phyloP scores from a whole-genome alignment of 202 grass and related monocot genomes.

The Panicum hallii region DNA sequence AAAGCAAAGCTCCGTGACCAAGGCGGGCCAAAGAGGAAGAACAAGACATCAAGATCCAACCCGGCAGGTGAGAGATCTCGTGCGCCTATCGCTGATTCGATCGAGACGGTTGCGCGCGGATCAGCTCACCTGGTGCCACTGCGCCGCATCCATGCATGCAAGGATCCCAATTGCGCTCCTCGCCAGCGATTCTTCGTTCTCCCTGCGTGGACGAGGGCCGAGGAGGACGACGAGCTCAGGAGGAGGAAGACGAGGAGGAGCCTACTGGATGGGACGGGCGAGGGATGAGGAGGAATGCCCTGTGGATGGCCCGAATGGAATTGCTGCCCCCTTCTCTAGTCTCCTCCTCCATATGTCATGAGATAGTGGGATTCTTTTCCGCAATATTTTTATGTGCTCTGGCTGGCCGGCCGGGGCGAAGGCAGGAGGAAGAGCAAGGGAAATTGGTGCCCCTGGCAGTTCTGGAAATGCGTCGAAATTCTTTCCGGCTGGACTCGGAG shows the following conservation, averaged over 20 bases:
- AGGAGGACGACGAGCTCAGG: neutral
- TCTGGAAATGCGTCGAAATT: slow-evolving; percentile 21
- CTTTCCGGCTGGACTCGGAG: neutral
- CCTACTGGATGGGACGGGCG: slow-evolving; percentile 27
- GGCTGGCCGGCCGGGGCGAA: neutral
- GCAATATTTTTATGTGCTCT: slow-evolving; percentile 41
- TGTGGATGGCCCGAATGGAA: slow-evolving; percentile 49
- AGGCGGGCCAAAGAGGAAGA: slow-evolving; percentile 42
- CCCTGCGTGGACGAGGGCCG: neutral
- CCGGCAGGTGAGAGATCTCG: slow-evolving; percentile 50
- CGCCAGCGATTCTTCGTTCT: slow-evolving; percentile 6
- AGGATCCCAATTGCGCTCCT: slow-evolving; percentile 49
- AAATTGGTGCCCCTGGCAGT: slow-evolving; percentile 40
- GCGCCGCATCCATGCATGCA: slow-evolving; percentile 83
- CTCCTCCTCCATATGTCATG: slow-evolving; percentile 56
- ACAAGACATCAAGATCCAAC: slow-evolving; percentile 44
- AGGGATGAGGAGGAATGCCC: slow-evolving; percentile 57
- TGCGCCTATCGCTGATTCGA: slow-evolving; percentile 6
- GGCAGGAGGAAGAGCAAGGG: slow-evolving; percentile 13
- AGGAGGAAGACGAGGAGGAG: neutral
- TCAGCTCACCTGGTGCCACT: slow-evolving; percentile 79
- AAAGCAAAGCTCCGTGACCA: slow-evolving; percentile 47
- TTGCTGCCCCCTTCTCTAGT: slow-evolving; percentile 38
- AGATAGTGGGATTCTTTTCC: slow-evolving; percentile 64
- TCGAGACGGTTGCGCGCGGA: slow-evolving; percentile 7